A percentile compares a stretch with the other conserved stretches of the same genome.
Conservation (phyloP, 2,329 filamentous ascomycete species). For the Talaromyces amestolkiae region DNA sequence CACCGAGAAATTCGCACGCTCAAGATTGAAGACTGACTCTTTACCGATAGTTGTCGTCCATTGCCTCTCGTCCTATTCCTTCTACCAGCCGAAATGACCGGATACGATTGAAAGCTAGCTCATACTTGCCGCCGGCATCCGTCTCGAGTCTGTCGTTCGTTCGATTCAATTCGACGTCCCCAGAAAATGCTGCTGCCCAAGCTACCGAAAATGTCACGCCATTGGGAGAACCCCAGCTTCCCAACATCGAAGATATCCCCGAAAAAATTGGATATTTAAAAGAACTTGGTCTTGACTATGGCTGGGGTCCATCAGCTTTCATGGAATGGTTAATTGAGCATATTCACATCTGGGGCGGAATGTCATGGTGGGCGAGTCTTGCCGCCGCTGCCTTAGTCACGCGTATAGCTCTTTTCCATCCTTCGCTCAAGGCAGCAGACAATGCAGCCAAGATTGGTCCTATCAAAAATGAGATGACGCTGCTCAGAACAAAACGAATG, state of each 20-base stretch:
- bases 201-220: constrained; percentile 15
- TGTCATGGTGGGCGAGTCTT: constrained; percentile 82
- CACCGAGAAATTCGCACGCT: background rate
- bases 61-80: constrained; percentile 29
- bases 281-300: constrained; percentile 80
- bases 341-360: constrained; percentile 69
- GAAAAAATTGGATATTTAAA: constrained; percentile 80
- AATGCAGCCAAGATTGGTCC: constrained; percentile 59
- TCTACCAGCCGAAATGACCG: constrained; percentile 20
- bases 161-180: constrained; percentile 41
- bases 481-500: constrained; percentile 46
- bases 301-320: constrained; percentile 71
- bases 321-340: constrained; percentile 80
- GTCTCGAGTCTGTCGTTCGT: constrained; percentile 28
- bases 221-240: constrained; percentile 24
- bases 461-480: constrained; percentile 55
- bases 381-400: constrained; percentile 62
- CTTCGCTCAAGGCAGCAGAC: constrained; percentile 62
- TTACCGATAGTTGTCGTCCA: constrained; percentile 35
- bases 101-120: constrained; percentile 11
- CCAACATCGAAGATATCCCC: constrained; percentile 57
- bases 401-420: constrained; percentile 64
- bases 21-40: constrained; percentile 20
- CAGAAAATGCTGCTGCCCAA: constrained; percentile 18
- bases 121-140: constrained; percentile 21